A percentile compares a stretch with the other conserved stretches of the same genome.
Evolutionary conservation across 148 eudicot species (phyloP).

Genomic region (Amaranthus hypochondriacus): DNA sequence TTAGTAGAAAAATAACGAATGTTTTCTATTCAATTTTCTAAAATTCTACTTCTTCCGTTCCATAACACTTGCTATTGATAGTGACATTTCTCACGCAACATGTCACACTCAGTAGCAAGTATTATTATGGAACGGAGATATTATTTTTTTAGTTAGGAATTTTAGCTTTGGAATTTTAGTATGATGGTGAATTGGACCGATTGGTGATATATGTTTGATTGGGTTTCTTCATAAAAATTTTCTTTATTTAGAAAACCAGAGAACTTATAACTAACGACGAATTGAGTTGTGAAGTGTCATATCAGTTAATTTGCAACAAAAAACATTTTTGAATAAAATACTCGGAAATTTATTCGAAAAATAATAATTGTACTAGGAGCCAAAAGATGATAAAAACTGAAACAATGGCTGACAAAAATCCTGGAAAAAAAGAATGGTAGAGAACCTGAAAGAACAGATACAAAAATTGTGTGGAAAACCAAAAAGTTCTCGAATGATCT

Average conservation of each 20-base stretch:
- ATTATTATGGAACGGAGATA: too few relatives aligned
- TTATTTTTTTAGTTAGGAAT: too few relatives aligned
- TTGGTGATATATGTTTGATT: too few relatives aligned
- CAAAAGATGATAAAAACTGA: neutral
- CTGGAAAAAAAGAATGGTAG: neutral
- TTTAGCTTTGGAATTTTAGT: too few relatives aligned
- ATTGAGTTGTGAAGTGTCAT: neutral
- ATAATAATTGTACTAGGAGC: neutral
- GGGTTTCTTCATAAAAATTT: too few relatives aligned
- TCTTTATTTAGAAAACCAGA: neutral
- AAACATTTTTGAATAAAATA: neutral
- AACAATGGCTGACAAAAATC: neutral
- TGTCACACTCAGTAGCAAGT: too few relatives aligned
- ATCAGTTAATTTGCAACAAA: neutral
- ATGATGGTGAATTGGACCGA: too few relatives aligned
- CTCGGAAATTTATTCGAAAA: neutral
- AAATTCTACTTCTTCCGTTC: too few relatives aligned
- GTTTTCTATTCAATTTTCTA: too few relatives aligned
- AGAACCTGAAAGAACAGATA: neutral
- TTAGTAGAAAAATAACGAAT: too few relatives aligned
- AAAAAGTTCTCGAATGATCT: constrained; percentile 13
- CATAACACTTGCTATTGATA: too few relatives aligned
- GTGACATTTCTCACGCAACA: too few relatives aligned
- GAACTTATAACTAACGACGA: neutral
- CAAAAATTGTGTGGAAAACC: neutral